Conservation (phyloP, 2,329 filamentous ascomycete genomes). For the Coniella lustricola region DNA sequence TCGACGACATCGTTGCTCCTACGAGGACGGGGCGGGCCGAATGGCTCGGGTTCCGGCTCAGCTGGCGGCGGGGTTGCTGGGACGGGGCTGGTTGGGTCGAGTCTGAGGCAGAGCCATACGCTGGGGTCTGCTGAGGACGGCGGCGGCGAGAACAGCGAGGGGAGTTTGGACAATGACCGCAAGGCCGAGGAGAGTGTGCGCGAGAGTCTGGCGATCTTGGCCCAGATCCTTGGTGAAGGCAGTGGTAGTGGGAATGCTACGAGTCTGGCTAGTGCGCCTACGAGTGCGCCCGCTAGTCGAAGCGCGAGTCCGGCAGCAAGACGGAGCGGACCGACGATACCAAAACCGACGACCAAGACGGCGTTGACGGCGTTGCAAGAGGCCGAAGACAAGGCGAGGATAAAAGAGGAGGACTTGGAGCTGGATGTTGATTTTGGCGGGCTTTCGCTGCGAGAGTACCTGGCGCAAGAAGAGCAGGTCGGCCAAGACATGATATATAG, state of each 20-base stretch:
- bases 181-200: constrained; percentile 17
- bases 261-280: neutral
- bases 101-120: constrained; percentile 39
- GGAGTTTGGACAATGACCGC: too few relatives aligned
- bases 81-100: constrained; percentile 44
- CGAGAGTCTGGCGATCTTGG: constrained; percentile 45
- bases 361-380: too few relatives aligned
- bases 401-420: constrained; percentile 48
- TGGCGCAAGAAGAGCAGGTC: constrained; percentile 26
- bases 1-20: constrained; percentile 53
- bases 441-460: constrained; percentile 68
- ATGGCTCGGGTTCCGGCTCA: constrained; percentile 26
- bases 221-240: constrained; percentile 9
- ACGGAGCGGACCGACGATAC: constrained; percentile 4
- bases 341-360: neutral
- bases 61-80: neutral
- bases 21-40: constrained; percentile 21
- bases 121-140: constrained; percentile 30
- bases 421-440: constrained; percentile 72
- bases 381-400: constrained; percentile 14
- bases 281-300: neutral
- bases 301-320: too few relatives aligned
- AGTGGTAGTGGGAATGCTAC: neutral
- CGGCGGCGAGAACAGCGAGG: too few relatives aligned
- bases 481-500: constrained; percentile 32